Evolutionary conservation across 2,329 filamentous ascomycete genomes (phyloP).

Genomic region (Epichloe sylvatica): DNA sequence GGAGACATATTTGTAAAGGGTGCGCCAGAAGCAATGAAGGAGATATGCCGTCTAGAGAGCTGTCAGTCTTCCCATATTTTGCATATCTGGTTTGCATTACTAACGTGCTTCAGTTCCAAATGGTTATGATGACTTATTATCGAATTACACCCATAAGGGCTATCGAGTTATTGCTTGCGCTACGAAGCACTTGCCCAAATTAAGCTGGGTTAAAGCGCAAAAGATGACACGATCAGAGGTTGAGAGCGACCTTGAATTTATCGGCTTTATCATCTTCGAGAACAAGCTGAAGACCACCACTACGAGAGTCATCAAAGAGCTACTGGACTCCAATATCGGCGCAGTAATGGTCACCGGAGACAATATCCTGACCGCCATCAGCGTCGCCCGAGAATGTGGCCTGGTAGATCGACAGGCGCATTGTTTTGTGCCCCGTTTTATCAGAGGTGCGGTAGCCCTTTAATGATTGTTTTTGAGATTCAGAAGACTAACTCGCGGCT

Average conservation of each 20-base stretch:
- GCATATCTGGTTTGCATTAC: not conserved
- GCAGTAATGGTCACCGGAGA: constrained; percentile 96
- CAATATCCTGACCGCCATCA: constrained; percentile 93
- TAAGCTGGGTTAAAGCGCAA: constrained; percentile 88
- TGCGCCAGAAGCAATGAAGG: constrained; percentile 89
- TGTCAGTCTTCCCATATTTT: constrained; percentile 35
- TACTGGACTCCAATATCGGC: constrained; percentile 70
- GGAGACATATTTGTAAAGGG: constrained; percentile 91
- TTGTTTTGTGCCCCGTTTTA: constrained; percentile 85
- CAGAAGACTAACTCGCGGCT: not conserved
- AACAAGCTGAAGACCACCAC: constrained; percentile 94
- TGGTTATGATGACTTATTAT: constrained; percentile 81
- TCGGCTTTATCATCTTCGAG: constrained; percentile 96
- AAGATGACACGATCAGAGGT: constrained; percentile 82
- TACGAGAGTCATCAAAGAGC: constrained; percentile 64
- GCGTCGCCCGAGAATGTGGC: constrained; percentile 80
- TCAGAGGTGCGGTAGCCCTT: constrained; percentile 41
- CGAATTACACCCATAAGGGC: constrained; percentile 86
- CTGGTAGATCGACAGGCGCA: constrained; percentile 69
- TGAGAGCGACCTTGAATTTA: constrained; percentile 71
- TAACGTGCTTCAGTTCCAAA: constrained; percentile 46
- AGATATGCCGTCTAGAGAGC: constrained; percentile 73
- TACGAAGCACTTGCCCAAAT: constrained; percentile 70
- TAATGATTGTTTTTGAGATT: not conserved
- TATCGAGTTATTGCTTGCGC: constrained; percentile 95